A percentile compares a stretch with the other conserved stretches of the same genome.
These are phyloP conservation scores for Morella rubra DNA, from an alignment of 306 rosid genomes.

Conservation along the genomic window DNA sequence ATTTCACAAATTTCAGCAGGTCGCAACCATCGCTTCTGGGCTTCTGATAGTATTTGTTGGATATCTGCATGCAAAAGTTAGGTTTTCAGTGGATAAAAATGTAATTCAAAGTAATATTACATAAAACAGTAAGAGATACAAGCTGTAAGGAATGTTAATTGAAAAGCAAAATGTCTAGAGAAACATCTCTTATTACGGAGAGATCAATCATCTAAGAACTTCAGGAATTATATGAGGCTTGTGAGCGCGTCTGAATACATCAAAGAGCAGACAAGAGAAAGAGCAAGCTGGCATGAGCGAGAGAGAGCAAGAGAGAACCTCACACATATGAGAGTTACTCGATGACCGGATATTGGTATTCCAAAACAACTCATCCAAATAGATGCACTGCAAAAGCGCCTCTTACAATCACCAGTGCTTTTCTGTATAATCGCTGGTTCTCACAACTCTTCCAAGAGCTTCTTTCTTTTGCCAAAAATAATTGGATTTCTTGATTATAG, in stretches of 20 bases:
- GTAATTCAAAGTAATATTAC: not conserved
- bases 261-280: not conserved
- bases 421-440: not conserved
- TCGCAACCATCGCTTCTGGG: slow-evolving; percentile 84
- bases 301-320: not conserved
- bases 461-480: not conserved
- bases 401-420: too few relatives aligned
- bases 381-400: not conserved
- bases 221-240: not conserved
- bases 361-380: not conserved
- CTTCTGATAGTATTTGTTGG: slow-evolving; percentile 66
- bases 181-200: not conserved
- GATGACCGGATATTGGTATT: not conserved
- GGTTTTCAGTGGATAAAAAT: slow-evolving; percentile 12
- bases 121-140: slow-evolving; percentile 8
- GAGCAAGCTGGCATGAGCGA: not conserved
- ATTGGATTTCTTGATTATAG: not conserved
- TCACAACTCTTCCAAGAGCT: not conserved
- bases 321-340: not conserved
- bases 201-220: not conserved
- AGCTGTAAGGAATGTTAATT: slow-evolving; percentile 13
- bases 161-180: not conserved
- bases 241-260: not conserved
- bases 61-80: slow-evolving; percentile 56
- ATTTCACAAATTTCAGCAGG: slow-evolving; percentile 98